Conservation (phyloP, 2,329 filamentous ascomycete genomes). For the Aspergillus sp. region DNA sequence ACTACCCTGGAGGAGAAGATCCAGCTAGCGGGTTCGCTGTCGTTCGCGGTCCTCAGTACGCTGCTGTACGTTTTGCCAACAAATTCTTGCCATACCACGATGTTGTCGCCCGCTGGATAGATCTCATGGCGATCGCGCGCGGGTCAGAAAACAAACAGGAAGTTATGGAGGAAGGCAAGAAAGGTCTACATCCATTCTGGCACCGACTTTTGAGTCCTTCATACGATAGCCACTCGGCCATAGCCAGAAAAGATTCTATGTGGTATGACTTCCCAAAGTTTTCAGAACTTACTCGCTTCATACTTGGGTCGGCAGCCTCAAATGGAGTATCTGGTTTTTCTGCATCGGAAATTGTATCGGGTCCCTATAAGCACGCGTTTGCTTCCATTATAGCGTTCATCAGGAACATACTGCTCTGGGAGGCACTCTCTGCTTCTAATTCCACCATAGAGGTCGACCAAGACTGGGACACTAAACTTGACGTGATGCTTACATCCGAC, state of each 20-base stretch:
- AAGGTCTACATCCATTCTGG: slow-evolving; percentile 81
- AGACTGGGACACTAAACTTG: slow-evolving; percentile 82
- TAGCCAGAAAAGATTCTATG: slow-evolving; percentile 49
- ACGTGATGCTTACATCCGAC: slow-evolving; percentile 71
- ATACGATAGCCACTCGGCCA: slow-evolving; percentile 42
- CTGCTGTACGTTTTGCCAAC: slow-evolving; percentile 86
- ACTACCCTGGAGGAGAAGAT: slow-evolving; percentile 45
- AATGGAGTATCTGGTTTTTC: slow-evolving; percentile 38
- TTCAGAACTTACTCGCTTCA: slow-evolving; percentile 33
- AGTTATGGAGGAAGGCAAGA: slow-evolving; percentile 83
- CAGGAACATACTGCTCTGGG: slow-evolving; percentile 60
- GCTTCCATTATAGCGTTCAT: slow-evolving; percentile 71
- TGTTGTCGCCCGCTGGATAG: slow-evolving; percentile 79
- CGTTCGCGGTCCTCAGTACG: slow-evolving; percentile 75
- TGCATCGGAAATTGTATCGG: slow-evolving; percentile 28
- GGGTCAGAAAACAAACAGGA: slow-evolving; percentile 70
- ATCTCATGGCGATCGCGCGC: slow-evolving; percentile 75
- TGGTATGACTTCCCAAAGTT: slow-evolving; percentile 46
- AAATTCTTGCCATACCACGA: slow-evolving; percentile 80
- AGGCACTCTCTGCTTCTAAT: slow-evolving; percentile 52
- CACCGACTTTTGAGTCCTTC: slow-evolving; percentile 62
- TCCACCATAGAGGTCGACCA: slow-evolving; percentile 63
- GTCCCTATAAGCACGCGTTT: slow-evolving; percentile 55
- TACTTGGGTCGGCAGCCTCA: slow-evolving; percentile 30
- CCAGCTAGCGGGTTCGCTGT: slow-evolving; percentile 44